A percentile compares a stretch with the other conserved stretches of the same genome.
Conservation (phyloP, 164 flowering plant genomes). For the Magnolia sinica region DNA sequence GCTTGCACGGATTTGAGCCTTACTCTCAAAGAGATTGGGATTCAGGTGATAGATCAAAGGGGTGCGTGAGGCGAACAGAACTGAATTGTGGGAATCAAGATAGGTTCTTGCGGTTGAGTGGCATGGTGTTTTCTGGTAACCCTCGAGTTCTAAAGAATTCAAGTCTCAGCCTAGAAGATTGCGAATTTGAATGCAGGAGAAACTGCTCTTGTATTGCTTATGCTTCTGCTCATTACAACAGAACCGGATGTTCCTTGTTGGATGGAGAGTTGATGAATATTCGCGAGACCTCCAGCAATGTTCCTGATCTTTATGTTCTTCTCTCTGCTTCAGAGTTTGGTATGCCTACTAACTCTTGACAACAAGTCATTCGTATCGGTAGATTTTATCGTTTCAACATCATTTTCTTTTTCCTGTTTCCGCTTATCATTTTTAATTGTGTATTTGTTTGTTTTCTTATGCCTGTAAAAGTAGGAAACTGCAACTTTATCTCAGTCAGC, state of each 20-base stretch:
- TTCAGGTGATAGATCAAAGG: no score
- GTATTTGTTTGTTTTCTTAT: no score
- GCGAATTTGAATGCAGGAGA: background rate
- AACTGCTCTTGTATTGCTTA: conserved; percentile 1
- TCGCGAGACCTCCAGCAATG: background rate
- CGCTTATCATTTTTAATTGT: no score
- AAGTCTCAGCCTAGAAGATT: conserved; percentile 29
- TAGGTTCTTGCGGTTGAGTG: background rate
- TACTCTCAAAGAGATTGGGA: no score
- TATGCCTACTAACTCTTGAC: background rate
- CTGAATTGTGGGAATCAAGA: conserved; percentile 7
- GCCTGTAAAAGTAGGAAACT: no score
- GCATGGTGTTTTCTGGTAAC: background rate
- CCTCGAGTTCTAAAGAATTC: conserved; percentile 25
- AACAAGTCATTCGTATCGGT: no score
- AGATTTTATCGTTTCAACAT: no score
- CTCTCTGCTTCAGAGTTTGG: conserved; percentile 21
- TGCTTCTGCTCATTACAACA: background rate
- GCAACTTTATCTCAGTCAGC: no score
- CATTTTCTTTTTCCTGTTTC: no score
- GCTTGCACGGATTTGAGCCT: no score
- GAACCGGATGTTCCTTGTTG: background rate
- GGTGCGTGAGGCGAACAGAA: conserved; percentile 13
- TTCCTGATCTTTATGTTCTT: conserved; percentile 15
- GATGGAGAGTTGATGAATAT: conserved; percentile 1